phyloP scores from a whole-genome alignment of 2,329 filamentous ascomycete genomes.

The Immersiporthe knoxdaviesiana region DNA sequence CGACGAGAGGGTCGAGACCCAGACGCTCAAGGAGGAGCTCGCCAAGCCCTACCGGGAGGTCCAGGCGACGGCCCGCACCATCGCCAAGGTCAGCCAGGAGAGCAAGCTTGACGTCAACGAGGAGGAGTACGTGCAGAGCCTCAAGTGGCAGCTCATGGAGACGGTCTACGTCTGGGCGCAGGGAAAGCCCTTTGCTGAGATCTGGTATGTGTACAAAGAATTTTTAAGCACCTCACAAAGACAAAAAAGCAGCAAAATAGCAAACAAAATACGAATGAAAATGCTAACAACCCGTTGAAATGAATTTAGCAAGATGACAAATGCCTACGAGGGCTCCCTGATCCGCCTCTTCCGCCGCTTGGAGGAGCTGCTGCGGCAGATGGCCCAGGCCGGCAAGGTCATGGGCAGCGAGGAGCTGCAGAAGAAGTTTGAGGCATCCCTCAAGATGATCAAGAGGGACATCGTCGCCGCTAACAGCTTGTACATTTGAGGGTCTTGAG shows the following conservation, averaged over 20 bases:
- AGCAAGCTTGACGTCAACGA: slow-evolving; percentile 94
- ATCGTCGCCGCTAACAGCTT: slow-evolving; percentile 94
- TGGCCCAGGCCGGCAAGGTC: slow-evolving; percentile 93
- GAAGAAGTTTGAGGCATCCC: slow-evolving; percentile 84
- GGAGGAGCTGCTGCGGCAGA: slow-evolving; percentile 91
- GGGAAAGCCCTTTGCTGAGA: slow-evolving; percentile 86
- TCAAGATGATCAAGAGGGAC: slow-evolving; percentile 86
- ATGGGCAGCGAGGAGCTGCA: slow-evolving; percentile 97
- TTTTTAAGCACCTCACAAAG: not conserved
- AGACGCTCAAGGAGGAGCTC: slow-evolving; percentile 79
- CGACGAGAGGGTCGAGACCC: slow-evolving; percentile 88
- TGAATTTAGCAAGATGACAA: slow-evolving; percentile 91
- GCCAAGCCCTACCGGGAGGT: slow-evolving; percentile 85
- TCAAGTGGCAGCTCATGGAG: slow-evolving; percentile 97
- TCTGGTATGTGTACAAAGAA: slow-evolving; percentile 75
- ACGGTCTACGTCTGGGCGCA: slow-evolving; percentile 92
- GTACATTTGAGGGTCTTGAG: slow-evolving; percentile 70
- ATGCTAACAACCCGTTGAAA: slow-evolving; percentile 28
- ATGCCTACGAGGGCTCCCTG: slow-evolving; percentile 94
- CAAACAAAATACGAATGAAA: too few species aligned
- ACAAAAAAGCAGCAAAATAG: not conserved
- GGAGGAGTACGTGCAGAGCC: slow-evolving; percentile 85
- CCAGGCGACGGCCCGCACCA: slow-evolving; percentile 80
- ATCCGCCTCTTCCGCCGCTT: slow-evolving; percentile 95
- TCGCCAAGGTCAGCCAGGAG: slow-evolving; percentile 93